Percentiles rank a stretch among this genome's conserved stretches.
Evolutionary conservation across 2,329 filamentous ascomycete genomes (phyloP).

Genomic region (Colletotrichum paranaense): DNA sequence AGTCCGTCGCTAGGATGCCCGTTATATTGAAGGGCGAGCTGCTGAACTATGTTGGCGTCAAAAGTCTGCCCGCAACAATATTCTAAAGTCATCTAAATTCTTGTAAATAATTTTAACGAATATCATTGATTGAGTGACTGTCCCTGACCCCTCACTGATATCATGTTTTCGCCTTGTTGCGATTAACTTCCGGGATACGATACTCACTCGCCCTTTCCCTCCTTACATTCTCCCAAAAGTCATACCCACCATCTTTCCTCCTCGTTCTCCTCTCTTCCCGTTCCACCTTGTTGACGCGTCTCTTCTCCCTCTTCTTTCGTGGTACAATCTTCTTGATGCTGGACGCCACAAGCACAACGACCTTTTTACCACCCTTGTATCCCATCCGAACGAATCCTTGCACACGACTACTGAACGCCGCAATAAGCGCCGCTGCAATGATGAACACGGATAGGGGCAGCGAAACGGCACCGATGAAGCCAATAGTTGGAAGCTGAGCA

Average conservation of each 20-base stretch:
- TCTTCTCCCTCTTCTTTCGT: constrained; percentile 26
- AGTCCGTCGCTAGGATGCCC: neutral
- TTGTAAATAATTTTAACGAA: neutral
- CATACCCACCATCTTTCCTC: constrained; percentile 48
- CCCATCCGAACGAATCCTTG: constrained; percentile 46
- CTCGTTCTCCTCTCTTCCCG: constrained; percentile 23
- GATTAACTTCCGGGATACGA: constrained; percentile 52
- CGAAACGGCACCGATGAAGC: constrained; percentile 59
- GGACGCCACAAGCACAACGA: neutral
- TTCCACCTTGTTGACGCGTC: constrained; percentile 31
- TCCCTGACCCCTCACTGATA: neutral
- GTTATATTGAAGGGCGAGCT: too few species aligned
- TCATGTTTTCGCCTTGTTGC: constrained; percentile 30
- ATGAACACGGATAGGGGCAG: constrained; percentile 60
- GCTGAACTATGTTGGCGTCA: too few species aligned
- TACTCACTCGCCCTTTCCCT: constrained; percentile 53
- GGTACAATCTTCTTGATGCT: constrained; percentile 13
- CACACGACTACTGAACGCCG: constrained; percentile 65
- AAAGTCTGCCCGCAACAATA: neutral
- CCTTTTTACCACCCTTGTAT: constrained; percentile 3
- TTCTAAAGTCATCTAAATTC: neutral
- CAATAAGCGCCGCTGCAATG: constrained; percentile 61
- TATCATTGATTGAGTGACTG: too few species aligned
- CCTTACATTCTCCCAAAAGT: constrained; percentile 55
- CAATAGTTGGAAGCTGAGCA: constrained; percentile 56